phyloP scores from a whole-genome alignment of 164 flowering plant genomes.

The Stephania yunnanensis region DNA sequence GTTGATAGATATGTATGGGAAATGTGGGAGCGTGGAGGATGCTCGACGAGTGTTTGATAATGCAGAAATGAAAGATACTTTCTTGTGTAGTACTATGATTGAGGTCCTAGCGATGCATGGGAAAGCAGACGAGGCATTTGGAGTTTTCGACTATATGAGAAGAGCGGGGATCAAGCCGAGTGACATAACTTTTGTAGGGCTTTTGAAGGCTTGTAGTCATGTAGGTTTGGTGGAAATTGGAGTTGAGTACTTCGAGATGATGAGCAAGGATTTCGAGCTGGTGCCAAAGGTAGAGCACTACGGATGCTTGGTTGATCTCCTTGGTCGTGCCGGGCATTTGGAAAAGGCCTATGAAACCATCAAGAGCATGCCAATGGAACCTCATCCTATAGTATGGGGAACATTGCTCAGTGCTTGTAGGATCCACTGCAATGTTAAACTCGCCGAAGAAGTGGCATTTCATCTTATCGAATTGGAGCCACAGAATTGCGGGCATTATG shows the following conservation, averaged over 20 bases:
- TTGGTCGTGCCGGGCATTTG: slow-evolving; percentile 24
- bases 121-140: slow-evolving; percentile 25
- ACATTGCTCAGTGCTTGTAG: slow-evolving; percentile 26
- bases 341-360: slow-evolving; percentile 22
- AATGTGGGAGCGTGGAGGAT: slow-evolving; percentile 22
- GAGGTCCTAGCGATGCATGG: slow-evolving; percentile 24
- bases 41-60: slow-evolving; percentile 19
- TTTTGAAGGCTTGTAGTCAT: slow-evolving; percentile 28
- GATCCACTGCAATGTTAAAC: slow-evolving; percentile 20
- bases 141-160: slow-evolving; percentile 21
- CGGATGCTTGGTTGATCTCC: slow-evolving; percentile 33
- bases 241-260: slow-evolving; percentile 17
- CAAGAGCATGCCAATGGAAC: slow-evolving; percentile 27
- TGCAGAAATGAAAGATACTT: slow-evolving; percentile 16
- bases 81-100: slow-evolving; percentile 28
- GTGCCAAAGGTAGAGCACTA: slow-evolving; percentile 24
- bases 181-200: slow-evolving; percentile 31
- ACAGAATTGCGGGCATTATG: slow-evolving; percentile 16
- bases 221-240: slow-evolving; percentile 23
- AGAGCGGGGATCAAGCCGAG: slow-evolving; percentile 17
- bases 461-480: slow-evolving; percentile 26
- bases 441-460: slow-evolving; percentile 7
- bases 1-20: slow-evolving; percentile 28
- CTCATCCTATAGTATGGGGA: slow-evolving; percentile 24
- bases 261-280: slow-evolving; percentile 22